Evolutionary conservation across 179 eudicot species (phyloP), one percentile per base, ranked within the genome.

Genomic region (Drosera spatulata): DNA sequence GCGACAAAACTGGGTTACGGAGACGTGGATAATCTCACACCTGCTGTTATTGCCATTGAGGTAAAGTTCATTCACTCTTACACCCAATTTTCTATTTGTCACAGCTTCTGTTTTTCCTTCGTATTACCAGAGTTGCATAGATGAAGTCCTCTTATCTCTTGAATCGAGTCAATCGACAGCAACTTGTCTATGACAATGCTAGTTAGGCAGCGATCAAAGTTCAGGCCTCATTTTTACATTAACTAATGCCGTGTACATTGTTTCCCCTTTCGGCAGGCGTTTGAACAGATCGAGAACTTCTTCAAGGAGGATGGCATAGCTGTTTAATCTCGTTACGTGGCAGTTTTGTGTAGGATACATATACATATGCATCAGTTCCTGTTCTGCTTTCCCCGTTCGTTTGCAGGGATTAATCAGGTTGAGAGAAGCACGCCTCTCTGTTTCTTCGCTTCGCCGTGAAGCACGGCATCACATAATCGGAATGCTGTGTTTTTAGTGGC

Each of bases 11-110:
- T 70, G 62, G 93, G 95, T 59, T 47, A 66, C 48, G 47, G 61
- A 56, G 84, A 84, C 71, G 97, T 86, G 61, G 77, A 74, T 66
- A 68, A 75, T 60, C 52, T 91, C 62, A 80, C 84, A 59, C 93
- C 98, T 10, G 67, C 71, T 56, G 67, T 14, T 43, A 91, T 91
- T 58, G 84, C 89, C 6, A 71, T 79, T 55, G 96, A 88, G 98
- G 96, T 88, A 43, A 43, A 53, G 72, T 58, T 63, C 64, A 52
- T 14, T 14, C 47, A 37, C 61, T 66, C 59, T 50, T 54, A 41
- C 62, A 12, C 59, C 41, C 7, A 7, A 12, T 10, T 50, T 10
- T 10, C 5, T 14, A 50, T 10, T 61, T 10, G 45, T 33, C 7
- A 39, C 44, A 5, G 14, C 12, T 15, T 61, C 64, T 33, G 49